Base-by-base conservation (phyloP, 805 yeast genomes). In the Spathaspora hagerdaliae region DNA sequence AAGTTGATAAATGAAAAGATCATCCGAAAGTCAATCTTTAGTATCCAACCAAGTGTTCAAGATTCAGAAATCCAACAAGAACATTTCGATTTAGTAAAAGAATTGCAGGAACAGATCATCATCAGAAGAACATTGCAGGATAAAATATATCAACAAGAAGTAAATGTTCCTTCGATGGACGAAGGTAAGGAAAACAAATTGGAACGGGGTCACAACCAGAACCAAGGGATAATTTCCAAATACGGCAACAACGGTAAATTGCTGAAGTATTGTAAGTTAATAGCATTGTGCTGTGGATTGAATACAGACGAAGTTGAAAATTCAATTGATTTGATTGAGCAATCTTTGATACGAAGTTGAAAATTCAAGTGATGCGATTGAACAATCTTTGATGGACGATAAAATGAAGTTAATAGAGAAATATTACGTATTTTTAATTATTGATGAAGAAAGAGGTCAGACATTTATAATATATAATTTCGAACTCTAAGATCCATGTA, bases 241-340 rank as follows among this genome's bases (percentile, higher is more conserved):
- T 42, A 42, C 19, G 26, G 39, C 15, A 31, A 42, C 6, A 34
- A 38, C n/a, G 49, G 43, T 19, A 46, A 46, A 19, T 46, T 46
- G 27, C 29, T 60, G 55, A 71, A 71, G 49, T 71, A 71, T 50
- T 67, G 74, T 50, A 61, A 62, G 47, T 57, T 71, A 45, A 67
- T 71, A 7, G 63, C 75, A 11, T 52, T 65, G 24, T 69, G 75
- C 48, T 71, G 75, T 46, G 77, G 73, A 11, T 67, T 71, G 73
- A 53, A 65, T 37, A 50, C 68, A 43, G 52, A 57, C 32, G 75
- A 71, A 38, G 73, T 70, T 35, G 74, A 71, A 45, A 57, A 55
- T 32, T 63, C 70, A n/a, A 71, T 71, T 41, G 74, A 71, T 48
- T 57, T 67, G 48, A 68, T 71, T 33, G 77, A 71, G 51, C 65